Conservation (phyloP, 2,329 filamentous ascomycete genomes). For the Cordyceps cateniannulata region DNA sequence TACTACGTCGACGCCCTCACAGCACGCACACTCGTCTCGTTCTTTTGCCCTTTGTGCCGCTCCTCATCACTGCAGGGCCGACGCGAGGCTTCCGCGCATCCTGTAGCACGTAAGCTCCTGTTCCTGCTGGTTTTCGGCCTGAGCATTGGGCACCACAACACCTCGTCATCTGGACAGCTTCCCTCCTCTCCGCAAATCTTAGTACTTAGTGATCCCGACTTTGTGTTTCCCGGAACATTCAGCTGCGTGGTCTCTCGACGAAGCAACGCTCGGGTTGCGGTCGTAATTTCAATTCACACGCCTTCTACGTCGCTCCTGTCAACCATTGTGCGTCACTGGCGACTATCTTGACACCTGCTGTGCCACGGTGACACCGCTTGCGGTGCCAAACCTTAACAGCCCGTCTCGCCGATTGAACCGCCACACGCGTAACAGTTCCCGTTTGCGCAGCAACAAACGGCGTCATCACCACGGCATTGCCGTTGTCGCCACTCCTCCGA, state of each 20-base stretch:
- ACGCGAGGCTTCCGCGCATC: not conserved
- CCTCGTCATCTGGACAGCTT: conserved; percentile 3
- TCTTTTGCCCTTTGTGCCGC: not conserved
- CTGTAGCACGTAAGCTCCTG: not conserved
- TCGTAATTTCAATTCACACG: not conserved
- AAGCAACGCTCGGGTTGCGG: not conserved
- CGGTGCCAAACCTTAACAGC: conserved; percentile 10
- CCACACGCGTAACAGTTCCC: conserved; percentile 5
- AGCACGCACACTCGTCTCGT: not conserved
- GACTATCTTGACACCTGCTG: conserved; percentile 8
- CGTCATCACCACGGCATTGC: not conserved
- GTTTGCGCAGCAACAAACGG: conserved; percentile 7
- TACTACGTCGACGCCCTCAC: conserved; percentile 1
- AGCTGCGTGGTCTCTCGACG: not conserved
- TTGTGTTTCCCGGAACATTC: not conserved
- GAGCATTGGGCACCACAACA: conserved; percentile 6
- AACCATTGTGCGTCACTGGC: not conserved
- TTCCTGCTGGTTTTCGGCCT: not conserved
- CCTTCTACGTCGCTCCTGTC: not conserved
- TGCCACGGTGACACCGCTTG: conserved; percentile 10
- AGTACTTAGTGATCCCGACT: not conserved
- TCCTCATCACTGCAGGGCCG: not conserved
- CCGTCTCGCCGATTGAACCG: conserved; percentile 1
- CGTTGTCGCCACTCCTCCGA: not conserved
- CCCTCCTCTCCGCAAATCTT: conserved; percentile 7